Conservation (phyloP, 2,329 filamentous ascomycete genomes). For the Aspergillus quadricinctus region DNA sequence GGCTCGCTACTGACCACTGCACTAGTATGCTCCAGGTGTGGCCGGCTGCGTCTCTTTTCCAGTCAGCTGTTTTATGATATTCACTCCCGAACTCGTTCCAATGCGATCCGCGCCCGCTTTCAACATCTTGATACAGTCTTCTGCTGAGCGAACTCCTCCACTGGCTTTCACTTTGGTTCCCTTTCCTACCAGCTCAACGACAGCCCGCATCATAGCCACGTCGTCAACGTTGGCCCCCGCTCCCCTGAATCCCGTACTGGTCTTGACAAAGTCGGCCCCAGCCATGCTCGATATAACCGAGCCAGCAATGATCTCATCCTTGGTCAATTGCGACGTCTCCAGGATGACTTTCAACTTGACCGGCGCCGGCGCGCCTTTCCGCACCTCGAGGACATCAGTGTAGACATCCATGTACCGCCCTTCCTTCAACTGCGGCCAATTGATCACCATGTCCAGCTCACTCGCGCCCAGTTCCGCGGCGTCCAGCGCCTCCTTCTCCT, state of each 20-base stretch:
- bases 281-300: slow-evolving; percentile 50
- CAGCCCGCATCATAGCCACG: slow-evolving; percentile 52
- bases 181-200: slow-evolving; percentile 41
- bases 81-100: slow-evolving; percentile 53
- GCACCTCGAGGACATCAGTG: slow-evolving; percentile 50
- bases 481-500: slow-evolving; percentile 48
- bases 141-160: slow-evolving; percentile 51
- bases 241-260: slow-evolving; percentile 56
- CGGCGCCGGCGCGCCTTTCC: slow-evolving; percentile 42
- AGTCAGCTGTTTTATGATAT: slow-evolving; percentile 47
- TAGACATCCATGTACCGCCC: slow-evolving; percentile 48
- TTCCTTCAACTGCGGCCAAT: slow-evolving; percentile 46
- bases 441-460: slow-evolving; percentile 59
- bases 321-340: slow-evolving; percentile 52
- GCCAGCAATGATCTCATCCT: slow-evolving; percentile 50
- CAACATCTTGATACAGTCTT: slow-evolving; percentile 51
- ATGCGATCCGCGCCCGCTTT: slow-evolving; percentile 54
- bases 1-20: neutral
- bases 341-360: slow-evolving; percentile 54
- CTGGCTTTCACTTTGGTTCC: slow-evolving; percentile 54
- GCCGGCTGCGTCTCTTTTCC: slow-evolving; percentile 17
- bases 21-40: slow-evolving; percentile 10
- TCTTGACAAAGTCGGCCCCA: slow-evolving; percentile 57
- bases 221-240: slow-evolving; percentile 50
- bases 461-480: slow-evolving; percentile 49